Percentiles rank a stretch among this genome's conserved stretches.
These are phyloP conservation scores for Suillus occidentalis DNA, from an alignment of 768 basidiomycete species.

Conservation along the genomic window DNA sequence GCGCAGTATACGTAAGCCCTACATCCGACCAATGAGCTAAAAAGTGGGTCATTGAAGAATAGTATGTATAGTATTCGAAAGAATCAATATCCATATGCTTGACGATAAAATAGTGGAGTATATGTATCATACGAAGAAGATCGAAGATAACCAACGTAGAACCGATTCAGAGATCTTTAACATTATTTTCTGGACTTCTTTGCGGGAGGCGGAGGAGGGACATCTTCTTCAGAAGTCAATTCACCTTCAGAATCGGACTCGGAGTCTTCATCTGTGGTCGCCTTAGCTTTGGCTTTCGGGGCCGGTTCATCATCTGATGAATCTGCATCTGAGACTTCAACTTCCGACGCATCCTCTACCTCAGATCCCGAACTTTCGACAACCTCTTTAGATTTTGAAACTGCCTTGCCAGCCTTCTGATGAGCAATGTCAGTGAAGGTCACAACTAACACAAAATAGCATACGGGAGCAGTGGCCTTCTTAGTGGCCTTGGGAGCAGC, in stretches of 20 bases:
- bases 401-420: slow-evolving; percentile 26
- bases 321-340: slow-evolving; percentile 11
- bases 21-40: slow-evolving; percentile 1
- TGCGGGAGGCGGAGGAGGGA: slow-evolving; percentile 24
- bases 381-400: slow-evolving; percentile 23
- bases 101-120: slow-evolving; percentile 1
- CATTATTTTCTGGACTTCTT: slow-evolving; percentile 29
- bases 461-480: slow-evolving; percentile 23
- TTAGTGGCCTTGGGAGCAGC: slow-evolving; percentile 9
- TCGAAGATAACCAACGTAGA: not conserved
- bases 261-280: slow-evolving; percentile 17
- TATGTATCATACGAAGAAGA: slow-evolving; percentile 4
- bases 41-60: not conserved
- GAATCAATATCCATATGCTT: slow-evolving; percentile 3
- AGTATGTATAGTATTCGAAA: slow-evolving; percentile 4
- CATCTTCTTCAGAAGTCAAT: slow-evolving; percentile 37
- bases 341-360: slow-evolving; percentile 17
- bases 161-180: not conserved
- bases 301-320: slow-evolving; percentile 26
- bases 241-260: slow-evolving; percentile 22
- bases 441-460: slow-evolving; percentile 12
- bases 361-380: slow-evolving; percentile 34
- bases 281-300: slow-evolving; percentile 18
- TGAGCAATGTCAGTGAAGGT: slow-evolving; percentile 14
- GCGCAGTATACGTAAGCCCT: slow-evolving; percentile 10